A percentile compares a stretch with the other conserved stretches of the same genome.
phyloP scores from a whole-genome alignment of 345 rosid genomes.

The Eucalyptus globulus region DNA sequence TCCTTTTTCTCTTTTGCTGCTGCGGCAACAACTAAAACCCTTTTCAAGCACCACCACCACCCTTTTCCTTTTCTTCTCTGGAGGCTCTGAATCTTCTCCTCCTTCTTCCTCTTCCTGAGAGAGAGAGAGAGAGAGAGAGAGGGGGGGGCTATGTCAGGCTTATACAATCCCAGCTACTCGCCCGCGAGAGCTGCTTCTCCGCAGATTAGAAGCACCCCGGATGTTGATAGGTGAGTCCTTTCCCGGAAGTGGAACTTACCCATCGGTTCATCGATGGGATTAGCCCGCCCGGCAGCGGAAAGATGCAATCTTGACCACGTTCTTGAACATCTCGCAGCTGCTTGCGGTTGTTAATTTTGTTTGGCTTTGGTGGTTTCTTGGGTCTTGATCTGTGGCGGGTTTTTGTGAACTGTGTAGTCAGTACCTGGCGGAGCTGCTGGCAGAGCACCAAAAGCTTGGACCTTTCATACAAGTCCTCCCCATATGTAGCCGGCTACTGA shows the following conservation, averaged over 20 bases:
- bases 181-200: constrained; percentile 98
- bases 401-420: constrained; percentile 33
- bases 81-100: background rate
- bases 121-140: background rate
- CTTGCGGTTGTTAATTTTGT: background rate
- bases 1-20: constrained; percentile 20
- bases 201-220: constrained; percentile 83
- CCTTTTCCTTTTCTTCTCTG: background rate
- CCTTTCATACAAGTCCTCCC: constrained; percentile 96
- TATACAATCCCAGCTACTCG: constrained; percentile 90
- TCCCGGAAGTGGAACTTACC: background rate
- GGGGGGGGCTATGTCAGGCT: constrained; percentile 59
- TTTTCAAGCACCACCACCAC: background rate
- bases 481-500: constrained; percentile 78
- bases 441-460: constrained; percentile 95
- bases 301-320: background rate
- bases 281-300: background rate
- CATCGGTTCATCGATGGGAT: background rate
- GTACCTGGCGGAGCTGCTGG: constrained; percentile 77
- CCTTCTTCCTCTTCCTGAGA: background rate
- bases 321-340: background rate
- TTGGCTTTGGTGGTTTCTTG: background rate
- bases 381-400: constrained; percentile 21
- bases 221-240: constrained; percentile 58
- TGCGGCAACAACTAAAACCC: constrained; percentile 29